phyloP scores from a whole-genome alignment of 108 stramenopile genomes.

The Aurantiochytrium sp. region DNA sequence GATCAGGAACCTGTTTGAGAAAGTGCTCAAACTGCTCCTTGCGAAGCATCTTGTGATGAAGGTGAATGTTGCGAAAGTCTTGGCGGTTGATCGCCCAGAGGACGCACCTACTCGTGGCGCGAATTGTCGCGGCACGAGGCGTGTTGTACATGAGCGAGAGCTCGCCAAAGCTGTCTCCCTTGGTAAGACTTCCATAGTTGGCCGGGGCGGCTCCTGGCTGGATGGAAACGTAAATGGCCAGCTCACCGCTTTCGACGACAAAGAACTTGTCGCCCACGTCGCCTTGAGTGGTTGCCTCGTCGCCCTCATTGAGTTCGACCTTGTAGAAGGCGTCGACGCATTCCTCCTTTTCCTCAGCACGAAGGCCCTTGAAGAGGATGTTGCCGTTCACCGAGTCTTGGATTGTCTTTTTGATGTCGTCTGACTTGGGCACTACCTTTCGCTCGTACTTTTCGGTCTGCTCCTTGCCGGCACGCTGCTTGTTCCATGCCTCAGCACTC shows the following conservation, averaged over 20 bases:
- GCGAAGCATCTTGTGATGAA: constrained; percentile 15
- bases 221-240: constrained; percentile 46
- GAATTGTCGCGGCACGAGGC: constrained; percentile 79
- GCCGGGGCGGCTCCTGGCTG: not conserved
- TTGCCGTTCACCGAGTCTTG: constrained; percentile 40
- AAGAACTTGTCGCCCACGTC: constrained; percentile 61
- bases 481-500: not conserved
- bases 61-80: constrained; percentile 61
- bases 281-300: constrained; percentile 49
- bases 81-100: constrained; percentile 76
- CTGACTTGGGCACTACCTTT: constrained; percentile 38
- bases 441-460: constrained; percentile 30
- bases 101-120: constrained; percentile 55
- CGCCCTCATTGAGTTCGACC: constrained; percentile 29
- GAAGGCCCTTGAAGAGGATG: constrained; percentile 50
- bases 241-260: constrained; percentile 49
- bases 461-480: not conserved
- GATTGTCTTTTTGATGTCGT: constrained; percentile 32
- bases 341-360: constrained; percentile 43
- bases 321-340: constrained; percentile 46
- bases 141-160: constrained; percentile 72
- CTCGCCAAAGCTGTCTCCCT: constrained; percentile 63
- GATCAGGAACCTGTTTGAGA: constrained; percentile 39
- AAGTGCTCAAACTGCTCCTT: constrained; percentile 64
- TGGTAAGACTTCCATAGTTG: not conserved